Conservation (phyloP, 176 grass and related monocot genomes). For the Cenchrus americanus region DNA sequence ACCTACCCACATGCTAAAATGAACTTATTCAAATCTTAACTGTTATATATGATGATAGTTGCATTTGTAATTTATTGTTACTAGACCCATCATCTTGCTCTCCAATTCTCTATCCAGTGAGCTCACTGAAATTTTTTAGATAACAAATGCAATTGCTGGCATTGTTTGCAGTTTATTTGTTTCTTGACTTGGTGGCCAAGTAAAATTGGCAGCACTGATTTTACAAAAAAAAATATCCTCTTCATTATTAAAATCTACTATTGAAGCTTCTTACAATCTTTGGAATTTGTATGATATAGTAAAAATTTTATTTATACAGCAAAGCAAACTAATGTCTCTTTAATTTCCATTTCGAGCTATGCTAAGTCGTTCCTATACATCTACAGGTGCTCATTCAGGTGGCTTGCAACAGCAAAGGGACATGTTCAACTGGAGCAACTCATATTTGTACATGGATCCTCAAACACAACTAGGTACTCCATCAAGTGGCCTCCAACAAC, state of each 20-base stretch:
- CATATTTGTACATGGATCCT: neutral
- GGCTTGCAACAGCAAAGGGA: conserved; percentile 1
- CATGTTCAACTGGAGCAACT: neutral
- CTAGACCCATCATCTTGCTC: neutral
- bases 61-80: neutral
- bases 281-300: neutral
- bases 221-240: neutral
- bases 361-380: neutral
- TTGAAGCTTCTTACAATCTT: neutral
- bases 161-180: neutral
- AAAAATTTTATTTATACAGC: neutral
- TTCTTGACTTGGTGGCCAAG: neutral
- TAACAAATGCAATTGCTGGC: neutral
- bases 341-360: conserved; percentile 29
- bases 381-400: conserved; percentile 8
- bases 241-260: neutral
- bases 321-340: neutral
- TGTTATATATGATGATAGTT: too few relatives aligned
- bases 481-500: too few relatives aligned
- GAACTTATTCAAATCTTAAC: too few relatives aligned
- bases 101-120: neutral
- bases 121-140: neutral
- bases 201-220: neutral
- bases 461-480: neutral
- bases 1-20: too few relatives aligned